Percentiles rank a stretch among this genome's conserved stretches.
Conservation (phyloP, 192 early-diverging fungal species). For the Umbelopsis vinacea region DNA sequence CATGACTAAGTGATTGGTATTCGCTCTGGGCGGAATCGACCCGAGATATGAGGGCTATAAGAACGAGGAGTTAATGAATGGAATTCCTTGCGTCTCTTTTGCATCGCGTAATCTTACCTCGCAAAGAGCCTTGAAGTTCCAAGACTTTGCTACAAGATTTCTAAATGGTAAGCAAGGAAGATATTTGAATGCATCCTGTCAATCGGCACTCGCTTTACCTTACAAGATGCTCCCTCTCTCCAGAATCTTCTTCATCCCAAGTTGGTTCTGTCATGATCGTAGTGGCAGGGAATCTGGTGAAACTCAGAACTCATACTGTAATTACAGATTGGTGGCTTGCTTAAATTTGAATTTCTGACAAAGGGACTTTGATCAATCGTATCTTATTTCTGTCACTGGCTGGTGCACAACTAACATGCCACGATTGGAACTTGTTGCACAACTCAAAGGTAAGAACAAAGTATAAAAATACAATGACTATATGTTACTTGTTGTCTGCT, state of each 20-base stretch:
- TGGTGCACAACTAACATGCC: constrained; percentile 36
- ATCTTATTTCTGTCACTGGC: not conserved
- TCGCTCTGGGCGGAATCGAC: constrained; percentile 40
- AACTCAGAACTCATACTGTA: not conserved
- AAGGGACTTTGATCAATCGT: not conserved
- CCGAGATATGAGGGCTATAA: constrained; percentile 34
- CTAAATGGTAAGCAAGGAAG: not conserved
- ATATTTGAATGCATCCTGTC: not conserved
- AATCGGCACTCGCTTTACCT: constrained; percentile 21
- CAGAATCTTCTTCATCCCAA: constrained; percentile 22
- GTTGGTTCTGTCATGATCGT: not conserved
- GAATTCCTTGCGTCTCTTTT: not conserved
- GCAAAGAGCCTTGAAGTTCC: constrained; percentile 35
- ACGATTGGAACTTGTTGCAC: constrained; percentile 58
- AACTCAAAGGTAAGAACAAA: constrained; percentile 54
- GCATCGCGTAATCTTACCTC: constrained; percentile 24
- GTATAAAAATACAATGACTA: not conserved
- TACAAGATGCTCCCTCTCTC: constrained; percentile 30
- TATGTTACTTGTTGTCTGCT: not conserved
- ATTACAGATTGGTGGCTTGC: constrained; percentile 2
- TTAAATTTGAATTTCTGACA: constrained; percentile 3
- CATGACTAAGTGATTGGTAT: constrained; percentile 40
- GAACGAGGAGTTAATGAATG: not conserved
- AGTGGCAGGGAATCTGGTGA: not conserved
- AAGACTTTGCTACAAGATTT: constrained; percentile 34